Base-by-base conservation (phyloP, 306 rosid species). In the Corylus heterophylla region DNA sequence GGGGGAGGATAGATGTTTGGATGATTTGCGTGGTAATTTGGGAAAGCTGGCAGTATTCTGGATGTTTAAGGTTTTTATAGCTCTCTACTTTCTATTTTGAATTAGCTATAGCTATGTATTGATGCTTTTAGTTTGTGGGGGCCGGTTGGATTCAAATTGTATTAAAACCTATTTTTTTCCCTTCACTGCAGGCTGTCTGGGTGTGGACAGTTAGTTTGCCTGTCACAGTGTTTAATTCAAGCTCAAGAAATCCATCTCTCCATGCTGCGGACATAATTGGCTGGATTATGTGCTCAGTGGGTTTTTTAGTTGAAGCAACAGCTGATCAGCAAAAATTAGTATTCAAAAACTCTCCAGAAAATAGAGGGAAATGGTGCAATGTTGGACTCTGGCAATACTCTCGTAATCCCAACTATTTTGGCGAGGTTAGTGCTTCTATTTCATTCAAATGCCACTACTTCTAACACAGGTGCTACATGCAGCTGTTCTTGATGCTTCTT, bases 371-470 rank as follows among this genome's bases (percentile, higher is more conserved):
- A 85, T 95, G 99, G 99, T 95, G 99, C 86, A 80, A 87, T 72
- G 85, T 76, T 76, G 96, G 99, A 71, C 80, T 93, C 22, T 95
- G 99, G 98, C 88, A 89, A 84, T 89, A 84, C 83, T 73, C 98
- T 66, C 96, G 99, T n/a, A 98, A 95, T 89, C 99, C 99, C 50
- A 93, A 95, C 84, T 95, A 95, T 83, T 91, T 95, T 73, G 99
- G 98, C 3, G 99, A 95, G 94, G 99, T 95, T 73, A 83, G 98
- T 81, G 29, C 64, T 17, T 64, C 56, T 80, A 70, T 82, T 72
- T 17, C 69, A 25, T 74, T 71, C 47, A 62, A 77, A 58, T 67
- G 67, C 61, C 44, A 59, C 31, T 78, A 12, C 55, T n/a, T 39
- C 76, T 55, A 56, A 80, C 80, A 45, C 55, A 80, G 73, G 45